These are phyloP conservation scores for Goniomonas avonlea DNA, from an alignment of 78 protist genomes.

Conservation along the genomic window DNA sequence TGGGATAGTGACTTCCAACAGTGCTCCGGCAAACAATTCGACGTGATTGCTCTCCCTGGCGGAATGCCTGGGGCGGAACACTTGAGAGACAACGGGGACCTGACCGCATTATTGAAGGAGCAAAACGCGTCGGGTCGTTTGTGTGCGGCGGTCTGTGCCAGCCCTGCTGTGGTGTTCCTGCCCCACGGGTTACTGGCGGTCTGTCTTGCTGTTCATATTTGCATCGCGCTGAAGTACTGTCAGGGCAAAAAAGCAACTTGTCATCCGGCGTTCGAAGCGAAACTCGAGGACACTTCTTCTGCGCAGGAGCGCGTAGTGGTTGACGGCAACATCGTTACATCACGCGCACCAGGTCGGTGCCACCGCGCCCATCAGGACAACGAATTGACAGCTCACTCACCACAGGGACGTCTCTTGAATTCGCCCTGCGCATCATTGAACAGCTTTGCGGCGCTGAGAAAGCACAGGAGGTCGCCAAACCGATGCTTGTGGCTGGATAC, in stretches of 20 bases:
- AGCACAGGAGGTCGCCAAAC: not conserved
- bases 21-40: not conserved
- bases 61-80: slow-evolving; percentile 20
- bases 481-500: not conserved
- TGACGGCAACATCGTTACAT: not conserved
- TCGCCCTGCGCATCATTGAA: not conserved
- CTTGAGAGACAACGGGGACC: not conserved
- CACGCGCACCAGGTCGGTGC: too few relatives aligned
- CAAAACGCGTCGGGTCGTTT: not conserved
- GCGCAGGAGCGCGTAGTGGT: not conserved
- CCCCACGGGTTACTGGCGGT: not conserved
- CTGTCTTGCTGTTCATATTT: too few relatives aligned
- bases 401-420: not conserved
- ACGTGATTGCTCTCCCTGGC: not conserved
- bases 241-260: too few relatives aligned
- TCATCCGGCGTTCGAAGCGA: too few relatives aligned
- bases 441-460: not conserved
- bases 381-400: too few relatives aligned
- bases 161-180: slow-evolving; percentile 2
- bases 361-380: too few relatives aligned
- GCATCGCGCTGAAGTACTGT: too few relatives aligned
- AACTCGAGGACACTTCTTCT: not conserved
- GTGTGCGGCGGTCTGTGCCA: slow-evolving; percentile 10
- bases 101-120: not conserved
- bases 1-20: too few relatives aligned